Conservation (phyloP, 1,284 basidiomycete species). For the Anthracocystis setariae region DNA sequence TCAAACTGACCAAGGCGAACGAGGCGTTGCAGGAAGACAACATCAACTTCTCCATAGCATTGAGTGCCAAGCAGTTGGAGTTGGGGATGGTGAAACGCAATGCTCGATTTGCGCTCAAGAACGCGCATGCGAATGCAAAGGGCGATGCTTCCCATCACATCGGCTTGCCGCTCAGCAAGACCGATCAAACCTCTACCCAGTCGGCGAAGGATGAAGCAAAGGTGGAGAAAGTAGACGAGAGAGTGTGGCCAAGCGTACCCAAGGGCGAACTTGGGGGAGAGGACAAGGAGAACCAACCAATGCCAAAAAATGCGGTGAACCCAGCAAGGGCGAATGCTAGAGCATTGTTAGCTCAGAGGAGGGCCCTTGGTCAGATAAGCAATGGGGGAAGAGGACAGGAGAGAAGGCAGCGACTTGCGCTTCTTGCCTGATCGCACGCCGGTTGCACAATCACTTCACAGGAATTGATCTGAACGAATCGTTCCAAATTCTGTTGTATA, state of each 20-base stretch:
- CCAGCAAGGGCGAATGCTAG: conserved; percentile 15
- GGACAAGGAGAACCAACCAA: conserved; percentile 8
- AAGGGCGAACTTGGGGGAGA: not conserved
- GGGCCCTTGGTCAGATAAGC: not conserved
- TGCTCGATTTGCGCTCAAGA: conserved; percentile 41
- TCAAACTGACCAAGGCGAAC: conserved; percentile 53
- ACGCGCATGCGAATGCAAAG: not conserved
- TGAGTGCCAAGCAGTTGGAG: conserved; percentile 54
- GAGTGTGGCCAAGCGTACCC: conserved; percentile 2
- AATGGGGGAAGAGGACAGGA: not conserved
- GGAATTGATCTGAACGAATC: no score
- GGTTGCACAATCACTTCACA: not conserved
- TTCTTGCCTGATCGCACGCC: conserved; percentile 7
- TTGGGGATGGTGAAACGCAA: conserved; percentile 56
- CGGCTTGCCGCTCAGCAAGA: conserved; percentile 13
- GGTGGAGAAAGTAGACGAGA: not conserved
- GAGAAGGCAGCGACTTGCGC: conserved; percentile 5
- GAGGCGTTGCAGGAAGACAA: conserved; percentile 54
- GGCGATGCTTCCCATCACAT: not conserved
- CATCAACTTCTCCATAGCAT: conserved; percentile 48
- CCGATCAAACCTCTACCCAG: not conserved
- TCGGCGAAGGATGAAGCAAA: not conserved
- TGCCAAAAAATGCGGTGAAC: conserved; percentile 6
- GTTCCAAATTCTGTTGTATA: not conserved
- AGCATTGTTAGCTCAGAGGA: conserved; percentile 16